These are phyloP conservation scores for Ganoderma boninense DNA, from an alignment of 1,284 basidiomycete genomes.

Conservation along the genomic window DNA sequence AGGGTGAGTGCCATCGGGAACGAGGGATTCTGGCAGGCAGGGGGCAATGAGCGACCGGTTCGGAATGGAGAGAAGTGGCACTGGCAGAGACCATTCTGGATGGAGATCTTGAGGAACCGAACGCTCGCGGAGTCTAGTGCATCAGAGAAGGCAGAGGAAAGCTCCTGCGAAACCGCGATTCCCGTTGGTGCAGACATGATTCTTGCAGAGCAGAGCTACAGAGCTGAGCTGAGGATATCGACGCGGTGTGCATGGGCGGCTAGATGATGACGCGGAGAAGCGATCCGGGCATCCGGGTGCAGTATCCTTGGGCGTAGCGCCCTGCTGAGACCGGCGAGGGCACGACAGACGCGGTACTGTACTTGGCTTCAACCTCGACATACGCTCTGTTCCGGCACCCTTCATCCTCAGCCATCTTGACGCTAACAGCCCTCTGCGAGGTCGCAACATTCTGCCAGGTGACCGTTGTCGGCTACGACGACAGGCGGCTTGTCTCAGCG, in stretches of 20 bases:
- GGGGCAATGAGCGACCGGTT: conserved; percentile 30
- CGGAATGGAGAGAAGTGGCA: conserved; percentile 31
- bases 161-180: conserved; percentile 62
- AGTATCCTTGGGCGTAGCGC: not conserved
- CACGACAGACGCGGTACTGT: not conserved
- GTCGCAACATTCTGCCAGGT: conserved; percentile 2
- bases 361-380: conserved; percentile 7
- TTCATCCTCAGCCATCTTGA: not conserved
- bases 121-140: conserved; percentile 58
- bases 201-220: conserved; percentile 11
- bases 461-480: conserved; percentile 17
- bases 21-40: conserved; percentile 66
- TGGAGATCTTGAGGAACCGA: conserved; percentile 79
- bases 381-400: not conserved
- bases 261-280: not conserved
- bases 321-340: not conserved
- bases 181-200: conserved; percentile 77
- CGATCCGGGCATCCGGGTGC: conserved; percentile 3
- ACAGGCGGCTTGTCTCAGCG: conserved; percentile 23
- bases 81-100: conserved; percentile 67
- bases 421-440: not conserved
- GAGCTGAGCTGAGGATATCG: not conserved
- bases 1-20: conserved; percentile 60
- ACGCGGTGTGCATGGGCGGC: conserved; percentile 6
- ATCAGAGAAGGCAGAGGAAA: conserved; percentile 61